Base-by-base conservation (phyloP, 2,329 filamentous ascomycete species). In the Colletotrichum agaves region DNA sequence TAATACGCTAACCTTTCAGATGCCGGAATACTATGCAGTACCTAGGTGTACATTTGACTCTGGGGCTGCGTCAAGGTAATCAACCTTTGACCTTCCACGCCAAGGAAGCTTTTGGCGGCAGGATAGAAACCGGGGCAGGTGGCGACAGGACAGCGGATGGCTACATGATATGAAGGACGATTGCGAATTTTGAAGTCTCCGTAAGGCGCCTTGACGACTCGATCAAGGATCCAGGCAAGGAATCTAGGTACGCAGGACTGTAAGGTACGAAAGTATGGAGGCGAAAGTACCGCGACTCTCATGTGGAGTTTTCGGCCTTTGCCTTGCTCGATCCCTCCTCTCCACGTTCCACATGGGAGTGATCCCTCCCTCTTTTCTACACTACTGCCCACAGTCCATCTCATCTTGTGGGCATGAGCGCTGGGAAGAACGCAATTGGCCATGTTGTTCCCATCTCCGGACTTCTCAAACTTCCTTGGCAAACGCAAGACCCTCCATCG, bases 151-250 rank as follows among this genome's bases (percentile, higher is more conserved):
- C 49, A 52, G 56, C 31, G 50, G 58, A 31, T 50, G 50, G 61
- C 21, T 33, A 62, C 50, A 47, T 62, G 63, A 52, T 41, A 44
- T 52, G 43, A 27, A 39, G 52, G 52, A 43, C 58, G 33, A 10
- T n/a, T 33, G 35, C 19, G 35, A 41, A 35, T 35, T 23, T 39
- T 13, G 35, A 56, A 39, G 35, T 56, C 6, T 21, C 35, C 52
- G 35, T 56, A 19, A 13, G 11, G 52, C 17, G 13, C 37, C 7
- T n/a, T 15, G 21, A 39, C 13, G 46, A 21, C 46, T 19, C 21
- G 39, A 27, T 27, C 13, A 52, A n/a, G 49, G 15, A 52, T 12
- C 17, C 5, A 44, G 41, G 37, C 8, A 39, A 31, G 50, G 15
- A n/a, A 47, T 43, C 17, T 17, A 35, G 41, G 23, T 12, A 31